Evolutionary conservation across 2,329 filamentous ascomycete genomes (phyloP), one percentile per base, ranked within the genome.

Genomic region (Penicillium sp.): DNA sequence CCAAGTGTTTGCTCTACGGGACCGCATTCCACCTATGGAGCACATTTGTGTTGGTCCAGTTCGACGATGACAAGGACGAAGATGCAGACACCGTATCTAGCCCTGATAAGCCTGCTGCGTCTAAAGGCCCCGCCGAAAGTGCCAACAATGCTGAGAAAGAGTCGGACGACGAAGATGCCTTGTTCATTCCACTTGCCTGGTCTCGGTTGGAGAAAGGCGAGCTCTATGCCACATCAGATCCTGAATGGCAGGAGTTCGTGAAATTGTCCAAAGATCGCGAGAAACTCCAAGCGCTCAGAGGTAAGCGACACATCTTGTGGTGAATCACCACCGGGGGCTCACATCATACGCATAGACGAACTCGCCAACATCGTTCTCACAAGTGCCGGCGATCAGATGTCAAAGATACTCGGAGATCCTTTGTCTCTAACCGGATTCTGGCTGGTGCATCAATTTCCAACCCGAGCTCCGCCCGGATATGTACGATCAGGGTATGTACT

Each of bases 101-200:
- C 10, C 22, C 47, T 1, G 50, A 53, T 24, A 40, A 54, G 24
- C 49, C 38, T 16, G 34, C 24, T 24, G 18, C 49, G 38, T 47
- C 36, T n/a, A 39, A 48, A 47, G 40, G n/a, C 14, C 13, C 52
- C 11, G 18, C 18, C 7, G 45, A 50, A 55, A 32, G 24, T 34
- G 38, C 59, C n/a, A 13, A 48, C 10, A 43, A 32, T 38, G 13
- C 43, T 13, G 55, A 51, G 22, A 56, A 61, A 9, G 56, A 58
- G 62, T 34, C 34, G 11, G 13, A n/a, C 34, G 58, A 79, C 3
- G 73, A 76, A 13, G 75, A 80, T 16, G 71, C 79, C 1, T 60
- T 80, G 13, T 88, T 88, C 56, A 79, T 89, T 7, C 84, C 86
- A 0, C 81, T 89, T 49, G 84, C 85, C 3, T 84, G 56, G 79